These are phyloP conservation scores for Phaeotremella fagi DNA, from an alignment of 768 basidiomycete species.

Conservation along the genomic window DNA sequence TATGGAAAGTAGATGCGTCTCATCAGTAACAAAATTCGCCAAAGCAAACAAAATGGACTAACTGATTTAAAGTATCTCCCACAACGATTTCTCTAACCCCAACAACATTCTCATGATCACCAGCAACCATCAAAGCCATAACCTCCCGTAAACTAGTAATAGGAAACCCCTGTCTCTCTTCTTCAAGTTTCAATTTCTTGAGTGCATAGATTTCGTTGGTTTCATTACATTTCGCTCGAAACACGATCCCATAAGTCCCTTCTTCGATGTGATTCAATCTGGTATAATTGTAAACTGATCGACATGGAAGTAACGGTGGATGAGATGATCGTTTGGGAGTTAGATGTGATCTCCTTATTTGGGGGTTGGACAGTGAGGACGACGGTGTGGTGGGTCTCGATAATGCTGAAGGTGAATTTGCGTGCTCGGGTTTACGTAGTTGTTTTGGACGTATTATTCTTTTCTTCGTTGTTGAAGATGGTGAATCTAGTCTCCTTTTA, in stretches of 20 bases:
- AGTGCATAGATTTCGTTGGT: slow-evolving; percentile 93
- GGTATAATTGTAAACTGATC: slow-evolving; percentile 91
- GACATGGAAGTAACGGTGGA: slow-evolving; percentile 75
- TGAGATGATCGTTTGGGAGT: slow-evolving; percentile 67
- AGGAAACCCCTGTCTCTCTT: slow-evolving; percentile 97
- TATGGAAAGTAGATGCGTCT: slow-evolving; percentile 50
- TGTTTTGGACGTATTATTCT: slow-evolving; percentile 30
- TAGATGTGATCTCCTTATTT: slow-evolving; percentile 21
- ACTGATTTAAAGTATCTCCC: slow-evolving; percentile 98
- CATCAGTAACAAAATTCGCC: too few species aligned
- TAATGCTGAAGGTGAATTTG: neutral
- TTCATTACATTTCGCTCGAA: slow-evolving; percentile 88
- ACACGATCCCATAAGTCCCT: slow-evolving; percentile 95
- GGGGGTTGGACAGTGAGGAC: neutral
- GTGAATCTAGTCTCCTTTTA: slow-evolving; percentile 9
- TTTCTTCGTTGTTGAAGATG: slow-evolving; percentile 20
- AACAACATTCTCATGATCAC: slow-evolving; percentile 92
- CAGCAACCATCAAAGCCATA: slow-evolving; percentile 84
- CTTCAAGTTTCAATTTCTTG: slow-evolving; percentile 96
- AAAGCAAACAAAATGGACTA: slow-evolving; percentile 51
- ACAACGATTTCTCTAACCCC: slow-evolving; percentile 96
- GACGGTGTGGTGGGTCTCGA: neutral
- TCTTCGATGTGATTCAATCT: slow-evolving; percentile 97
- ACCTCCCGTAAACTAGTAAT: slow-evolving; percentile 94
- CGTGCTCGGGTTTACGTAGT: slow-evolving; percentile 21